phyloP scores from a whole-genome alignment of 2,329 filamentous ascomycete species.

The Botrytis galanthina region DNA sequence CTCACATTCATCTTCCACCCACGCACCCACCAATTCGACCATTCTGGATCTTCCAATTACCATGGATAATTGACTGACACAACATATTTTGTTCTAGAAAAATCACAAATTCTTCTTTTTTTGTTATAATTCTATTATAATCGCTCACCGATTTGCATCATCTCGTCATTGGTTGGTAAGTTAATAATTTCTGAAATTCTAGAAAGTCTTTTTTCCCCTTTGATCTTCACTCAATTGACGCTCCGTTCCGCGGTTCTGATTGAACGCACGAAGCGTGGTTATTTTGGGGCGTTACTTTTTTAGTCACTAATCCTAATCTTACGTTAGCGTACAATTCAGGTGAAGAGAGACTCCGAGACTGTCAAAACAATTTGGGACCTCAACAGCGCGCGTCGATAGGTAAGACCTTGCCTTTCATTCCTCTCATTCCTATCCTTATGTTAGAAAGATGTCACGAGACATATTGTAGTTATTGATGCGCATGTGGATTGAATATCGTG shows the following conservation, averaged over 20 bases:
- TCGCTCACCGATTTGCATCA: background rate
- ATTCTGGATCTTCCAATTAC: background rate
- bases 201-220: background rate
- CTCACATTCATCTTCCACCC: background rate
- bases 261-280: slow-evolving; percentile 5
- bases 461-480: slow-evolving; percentile 16
- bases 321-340: slow-evolving; percentile 18
- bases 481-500: slow-evolving; percentile 4
- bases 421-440: slow-evolving; percentile 14
- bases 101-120: background rate
- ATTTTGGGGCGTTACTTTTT: slow-evolving; percentile 22
- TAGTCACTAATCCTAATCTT: slow-evolving; percentile 21
- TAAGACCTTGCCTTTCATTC: slow-evolving; percentile 35
- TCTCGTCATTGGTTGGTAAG: background rate
- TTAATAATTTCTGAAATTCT: background rate
- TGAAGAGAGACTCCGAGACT: slow-evolving; percentile 21
- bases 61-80: slow-evolving; percentile 14
- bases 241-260: slow-evolving; percentile 1
- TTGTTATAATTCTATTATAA: background rate
- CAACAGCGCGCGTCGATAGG: slow-evolving; percentile 35
- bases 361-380: slow-evolving; percentile 23
- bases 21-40: background rate
- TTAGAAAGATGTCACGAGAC: slow-evolving; percentile 22
- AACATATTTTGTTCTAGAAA: slow-evolving; percentile 9
- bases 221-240: background rate